Base-by-base conservation (phyloP, 169 alveolate species). In the Ichthyophthirius multifiliis region DNA sequence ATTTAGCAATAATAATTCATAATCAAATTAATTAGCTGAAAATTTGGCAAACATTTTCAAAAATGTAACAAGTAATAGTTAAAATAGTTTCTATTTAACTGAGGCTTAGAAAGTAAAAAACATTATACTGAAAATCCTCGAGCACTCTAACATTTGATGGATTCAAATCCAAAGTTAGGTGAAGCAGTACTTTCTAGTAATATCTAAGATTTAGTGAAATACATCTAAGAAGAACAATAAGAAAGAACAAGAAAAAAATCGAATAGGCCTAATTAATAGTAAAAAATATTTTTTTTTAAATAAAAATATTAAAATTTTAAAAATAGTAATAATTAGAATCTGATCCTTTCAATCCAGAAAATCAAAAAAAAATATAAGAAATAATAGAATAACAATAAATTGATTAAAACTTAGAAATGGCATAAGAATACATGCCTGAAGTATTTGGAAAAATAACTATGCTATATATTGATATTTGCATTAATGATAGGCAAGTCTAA, bases 401-500 rank as follows among this genome's bases (percentile, higher is more conserved):
- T 43, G 92, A 96, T 71, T 97, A 96, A 73, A 97, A 94, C 76
- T 87, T 90, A 23, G 82, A 81, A 20, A 43, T 71, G 43, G 86
- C 86, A 20, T 16, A 67, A 41, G 86, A 81, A 90, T 47, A 76
- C 74, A 82, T 79, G 65, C 94, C 94, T 41, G 95, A 92, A 82
- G 83, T 90, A 73, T 89, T 91, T 83, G 94, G 95, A 32, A 87
- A 85, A 23, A 96, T 96, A 10, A 87, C 85, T 74, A 97, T 97
- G 99, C 91, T 98, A 47, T 97, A 93, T 88, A 92, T 98, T 55
- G 93, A 93, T 48, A 90, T 92, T 30, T 96, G 92, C 74, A 91
- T 98, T 43, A 97, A 97, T 89, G 94, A 96, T 23, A 92, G 92
- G 3, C 94, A 90, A 34, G 83, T 96, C 27, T 89, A 93, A 55